Conservation (phyloP, 2,329 filamentous ascomycete species). For the Biscogniauxia sp. region DNA sequence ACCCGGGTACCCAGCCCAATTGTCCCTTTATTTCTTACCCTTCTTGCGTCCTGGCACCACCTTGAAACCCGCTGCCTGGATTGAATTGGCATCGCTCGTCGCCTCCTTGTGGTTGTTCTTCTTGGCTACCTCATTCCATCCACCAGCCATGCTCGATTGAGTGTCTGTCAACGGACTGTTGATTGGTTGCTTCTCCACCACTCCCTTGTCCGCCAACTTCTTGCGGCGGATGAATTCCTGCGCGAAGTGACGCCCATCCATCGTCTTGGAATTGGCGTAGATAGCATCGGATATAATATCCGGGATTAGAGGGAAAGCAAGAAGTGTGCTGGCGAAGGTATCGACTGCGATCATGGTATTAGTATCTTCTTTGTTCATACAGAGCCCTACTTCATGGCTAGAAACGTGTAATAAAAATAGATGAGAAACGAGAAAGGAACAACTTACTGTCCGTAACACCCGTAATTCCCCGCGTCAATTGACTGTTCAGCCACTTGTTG, state of each 20-base stretch:
- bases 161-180: conserved; percentile 44
- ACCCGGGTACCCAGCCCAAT: background rate
- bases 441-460: conserved; percentile 52
- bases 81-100: conserved; percentile 40
- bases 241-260: conserved; percentile 90
- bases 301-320: conserved; percentile 72
- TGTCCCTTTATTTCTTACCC: conserved; percentile 61
- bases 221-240: conserved; percentile 93
- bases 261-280: conserved; percentile 80
- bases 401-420: no score
- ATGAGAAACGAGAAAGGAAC: background rate
- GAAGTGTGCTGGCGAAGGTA: conserved; percentile 73
- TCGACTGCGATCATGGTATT: conserved; percentile 56
- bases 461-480: conserved; percentile 71
- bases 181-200: conserved; percentile 71
- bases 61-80: conserved; percentile 71
- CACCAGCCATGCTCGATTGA: conserved; percentile 49
- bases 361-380: background rate
- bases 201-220: conserved; percentile 88
- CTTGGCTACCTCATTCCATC: conserved; percentile 98
- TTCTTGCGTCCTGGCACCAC: conserved; percentile 93
- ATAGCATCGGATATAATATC: conserved; percentile 87
- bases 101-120: conserved; percentile 64
- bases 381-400: background rate
- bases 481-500: conserved; percentile 83